Evolutionary conservation across 768 basidiomycete genomes (phyloP), one percentile per base, ranked within the genome.

Genomic region (Termitomyces titanicus): DNA sequence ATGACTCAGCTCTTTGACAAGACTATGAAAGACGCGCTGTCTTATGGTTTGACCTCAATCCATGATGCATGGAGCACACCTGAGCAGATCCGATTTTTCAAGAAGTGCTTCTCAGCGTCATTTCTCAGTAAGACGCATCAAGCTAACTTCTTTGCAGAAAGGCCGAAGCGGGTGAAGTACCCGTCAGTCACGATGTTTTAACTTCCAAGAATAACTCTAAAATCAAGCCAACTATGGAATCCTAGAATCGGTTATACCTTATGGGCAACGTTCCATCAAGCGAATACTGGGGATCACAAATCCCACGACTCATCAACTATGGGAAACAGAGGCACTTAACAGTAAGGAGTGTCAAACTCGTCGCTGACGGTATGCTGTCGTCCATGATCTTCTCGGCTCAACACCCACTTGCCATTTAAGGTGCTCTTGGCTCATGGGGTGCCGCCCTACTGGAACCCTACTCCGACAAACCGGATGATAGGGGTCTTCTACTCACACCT

Each of bases 351-450:
- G 74, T 93, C 56, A 94, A 93, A 63, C 72, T 94, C 3, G 84
- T 85, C 63, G 74, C 83, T 0, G 95, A 98, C 64, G 94, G 89
- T 83, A 56, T 29, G 69, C 38, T 24, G 43, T 24, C 22, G 22
- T 7, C 25, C 10, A 20, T 53, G n/a, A 27, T 53, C 9, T 38
- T 13, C 29, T 25, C n/a, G 25, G n/a, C 29, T 25, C 10, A 38
- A 48, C n/a, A 13, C 17, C 17, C 2, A 49, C 35, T 18, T 27
- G 7, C 18, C 24, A 5, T 49, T 11, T 13, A 50, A 88, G 88
- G 94, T 39, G 95, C 95, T 0, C 79, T 98, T 4, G 93, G 96
- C 0, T 92, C 89, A 2, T 92, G 90, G 79, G 95, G 96, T 7
- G 94, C 96, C 0, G 94, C 96, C 0, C 77, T 98, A 53, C 71